Percentiles rank a stretch among this genome's conserved stretches.
Evolutionary conservation across 2,329 filamentous ascomycete genomes (phyloP).

Genomic region (Beauveria scarabaeidicola): DNA sequence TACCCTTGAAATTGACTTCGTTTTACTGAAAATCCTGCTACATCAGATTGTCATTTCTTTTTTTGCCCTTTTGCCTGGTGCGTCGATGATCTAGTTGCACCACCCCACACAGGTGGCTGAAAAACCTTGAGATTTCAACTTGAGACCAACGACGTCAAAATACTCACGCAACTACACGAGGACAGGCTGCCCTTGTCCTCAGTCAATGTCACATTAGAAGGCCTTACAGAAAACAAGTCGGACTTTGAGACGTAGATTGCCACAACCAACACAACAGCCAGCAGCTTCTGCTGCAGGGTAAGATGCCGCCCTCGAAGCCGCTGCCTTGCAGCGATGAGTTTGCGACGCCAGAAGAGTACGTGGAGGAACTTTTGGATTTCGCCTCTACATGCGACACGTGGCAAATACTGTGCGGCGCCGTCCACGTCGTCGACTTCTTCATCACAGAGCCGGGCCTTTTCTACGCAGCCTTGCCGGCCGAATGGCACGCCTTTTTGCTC

Average conservation of each 20-base stretch:
- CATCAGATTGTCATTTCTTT: not conserved
- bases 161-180: not conserved
- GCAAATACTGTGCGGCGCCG: conserved; percentile 87
- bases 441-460: conserved; percentile 80
- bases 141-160: not conserved
- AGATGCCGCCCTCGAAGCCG: conserved; percentile 41
- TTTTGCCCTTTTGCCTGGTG: not conserved
- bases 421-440: conserved; percentile 95
- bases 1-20: not conserved
- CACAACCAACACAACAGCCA: not conserved
- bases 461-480: conserved; percentile 60
- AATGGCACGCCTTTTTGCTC: conserved; percentile 77
- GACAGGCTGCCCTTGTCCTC: not conserved
- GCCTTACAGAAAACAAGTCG: not conserved
- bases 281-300: not conserved
- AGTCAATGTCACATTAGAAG: not conserved
- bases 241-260: rapidly evolving
- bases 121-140: not conserved
- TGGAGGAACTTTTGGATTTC: conserved; percentile 70
- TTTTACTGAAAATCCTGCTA: not conserved
- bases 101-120: conserved; percentile 1
- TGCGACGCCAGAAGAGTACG: conserved; percentile 63
- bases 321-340: conserved; percentile 68
- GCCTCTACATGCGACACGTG: conserved; percentile 66
- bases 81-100: not conserved